Evolutionary conservation across 2,329 filamentous ascomycete species (phyloP), one percentile per base, ranked within the genome.

Genomic region (Gnomoniopsis sp.): DNA sequence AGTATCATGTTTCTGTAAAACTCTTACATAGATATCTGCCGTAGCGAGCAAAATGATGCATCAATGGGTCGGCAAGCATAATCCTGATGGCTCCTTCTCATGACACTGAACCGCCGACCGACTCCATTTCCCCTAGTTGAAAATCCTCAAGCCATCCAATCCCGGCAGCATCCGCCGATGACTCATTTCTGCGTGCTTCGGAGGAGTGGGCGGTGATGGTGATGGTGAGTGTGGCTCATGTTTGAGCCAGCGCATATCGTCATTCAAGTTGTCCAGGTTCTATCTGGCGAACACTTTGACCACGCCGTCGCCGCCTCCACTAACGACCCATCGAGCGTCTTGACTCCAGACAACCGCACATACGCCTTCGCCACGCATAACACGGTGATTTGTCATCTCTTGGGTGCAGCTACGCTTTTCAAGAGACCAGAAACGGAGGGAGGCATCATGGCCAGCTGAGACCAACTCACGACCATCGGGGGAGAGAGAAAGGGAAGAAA

Each of bases 361-460:
- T 8, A 98, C 91, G 22, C 95, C 95, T 72, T 99, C 95, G 51
- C 93, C 95, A 53, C 95, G 86, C 93, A 98, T 97, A 64, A 96
- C 84, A 44, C 95, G 86, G 74, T 98, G 93, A 62, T 86, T 91
- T 2, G 92, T 96, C 67, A 99, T 91, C 72, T 98, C 95, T 73
- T 99, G 95, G 4, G 90, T 95, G 77, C 95, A 99, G 49, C 88
- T 89, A 53, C 95, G 86, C 78, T 96, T 99, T 74, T 99, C 95
- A 22, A 99, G 81, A 33, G 90, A 93, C 95, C 95, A 99, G 82
- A 99, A 97, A 30, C 95, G 88, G 58, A 99, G 85, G 58, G 90
- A 95, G 55, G 93, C 93, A 71, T 99, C 95, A 72, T 99, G 95
- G 22, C 95, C 95, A 1, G 92, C 95, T 49, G 92, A 97, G 51